Evolutionary conservation across 345 rosid species (phyloP), one percentile per base, ranked within the genome.

Genomic region (Psidium guajava): DNA sequence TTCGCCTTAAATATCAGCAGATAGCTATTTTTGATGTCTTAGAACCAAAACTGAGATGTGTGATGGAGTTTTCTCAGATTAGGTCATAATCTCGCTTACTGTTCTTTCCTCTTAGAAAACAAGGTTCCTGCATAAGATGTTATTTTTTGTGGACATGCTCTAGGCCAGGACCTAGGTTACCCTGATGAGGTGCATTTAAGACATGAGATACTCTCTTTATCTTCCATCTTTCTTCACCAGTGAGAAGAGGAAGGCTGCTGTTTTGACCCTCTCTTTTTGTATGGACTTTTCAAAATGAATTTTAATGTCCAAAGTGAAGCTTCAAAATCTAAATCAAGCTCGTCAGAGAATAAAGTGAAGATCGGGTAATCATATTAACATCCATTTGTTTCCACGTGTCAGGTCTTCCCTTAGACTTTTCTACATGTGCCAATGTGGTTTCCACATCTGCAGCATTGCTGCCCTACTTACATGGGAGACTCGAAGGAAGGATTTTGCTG

Each of bases 401-500:
- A 96, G 99, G 93, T 90, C 92, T 87, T 85, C 98, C 11, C 61
- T 95, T 61, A 87, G 86, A 91, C 93, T 96, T 87, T 91, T 87
- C 90, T 95, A 98, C 91, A 95, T 95, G 99, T 94, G 96, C 92
- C 96, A 96, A 89, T 95, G 98, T 81, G 99, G 99, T 57, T 87
- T 98, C 91, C 94, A 96, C 91, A 82, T 90, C 74, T 94, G 92
- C 85, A 94, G 93, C 90, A 93, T 95, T 86, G 96, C 93, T 86
- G 99, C 99, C 96, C 95, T 98, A 82, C 93, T 95, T 86, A 87
- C 87, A 15, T 95, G 99, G 99, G 99, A 97, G 89, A 97, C 98
- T 98, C 91, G 97, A 90, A 91, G 99, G 87, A 97, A 98, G 86
- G 99, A 98, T 91, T 96, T 96, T 88, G 83, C 95, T 86, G 99